Conservation (phyloP, 2,329 filamentous ascomycete genomes). For the Penicillium sp. region DNA sequence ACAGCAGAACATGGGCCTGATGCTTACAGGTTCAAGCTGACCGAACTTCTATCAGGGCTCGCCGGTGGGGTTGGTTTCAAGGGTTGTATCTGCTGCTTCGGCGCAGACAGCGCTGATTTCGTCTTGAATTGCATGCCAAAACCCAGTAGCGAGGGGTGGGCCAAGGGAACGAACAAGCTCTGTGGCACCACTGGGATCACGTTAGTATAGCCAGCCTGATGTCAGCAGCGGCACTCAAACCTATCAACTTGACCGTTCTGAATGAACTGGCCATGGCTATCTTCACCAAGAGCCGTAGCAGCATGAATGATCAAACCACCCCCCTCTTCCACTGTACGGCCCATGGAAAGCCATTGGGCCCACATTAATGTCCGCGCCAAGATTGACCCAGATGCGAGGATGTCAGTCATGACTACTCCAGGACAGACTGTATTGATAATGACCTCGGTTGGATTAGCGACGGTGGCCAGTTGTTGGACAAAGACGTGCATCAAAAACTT, state of each 20-base stretch:
- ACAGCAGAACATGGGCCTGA: too few relatives aligned
- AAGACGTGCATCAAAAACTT: constrained; percentile 21
- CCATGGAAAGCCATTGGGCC: neutral
- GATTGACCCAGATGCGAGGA: neutral
- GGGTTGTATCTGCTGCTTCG: too few relatives aligned
- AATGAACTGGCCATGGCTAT: constrained; percentile 17
- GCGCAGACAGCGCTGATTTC: neutral
- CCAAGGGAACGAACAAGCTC: neutral
- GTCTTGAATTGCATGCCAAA: neutral
- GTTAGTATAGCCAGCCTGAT: neutral
- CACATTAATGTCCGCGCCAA: neutral
- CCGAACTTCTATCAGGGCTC: too few relatives aligned
- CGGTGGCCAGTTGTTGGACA: constrained; percentile 12
- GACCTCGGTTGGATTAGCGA: constrained; percentile 12
- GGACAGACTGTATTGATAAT: constrained; percentile 23
- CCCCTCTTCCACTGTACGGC: neutral
- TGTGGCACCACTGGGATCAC: neutral
- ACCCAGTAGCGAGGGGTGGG: neutral
- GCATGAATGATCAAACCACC: constrained; percentile 11
- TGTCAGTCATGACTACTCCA: constrained; percentile 7
- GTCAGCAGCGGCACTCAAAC: neutral
- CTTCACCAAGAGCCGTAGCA: constrained; percentile 4
- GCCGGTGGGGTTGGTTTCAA: too few relatives aligned
- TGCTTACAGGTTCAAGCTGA: too few relatives aligned
- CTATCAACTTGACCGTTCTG: neutral